Evolutionary conservation across 805 yeast genomes (phyloP), one percentile per base, ranked within the genome.

Genomic region (Vanderwaltozyma tropicalis): DNA sequence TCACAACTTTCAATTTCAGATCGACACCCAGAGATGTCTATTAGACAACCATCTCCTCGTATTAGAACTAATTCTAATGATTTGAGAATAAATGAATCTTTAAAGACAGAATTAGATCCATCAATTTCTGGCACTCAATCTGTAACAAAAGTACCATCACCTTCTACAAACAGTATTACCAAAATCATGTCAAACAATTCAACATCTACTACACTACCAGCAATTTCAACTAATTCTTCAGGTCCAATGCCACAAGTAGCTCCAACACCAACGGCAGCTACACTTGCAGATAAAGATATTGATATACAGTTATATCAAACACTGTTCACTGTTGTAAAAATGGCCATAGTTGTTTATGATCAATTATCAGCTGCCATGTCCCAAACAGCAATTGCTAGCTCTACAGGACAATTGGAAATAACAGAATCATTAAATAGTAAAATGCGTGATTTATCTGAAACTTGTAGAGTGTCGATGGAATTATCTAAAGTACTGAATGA

Each of bases 381-480:
- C 13, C 74, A 74, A 46, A 74, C 77, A 47, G 85, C 87, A 0
- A 61, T 74, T 16, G 76, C 68, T 2, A 63, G 69, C 38, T 71
- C 79, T 4, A 56, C 50, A 40, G 55, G 55, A 20, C 64, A 62
- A 18, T 59, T 55, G 35, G 58, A 68, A 7, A 51, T 71, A 25
- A 45, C 53, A 4, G 56, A 48, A 31, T 44, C 47, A 21, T 39
- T 50, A 18, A 78, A 83, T 1, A 52, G 69, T 5, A 80, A 79
- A 47, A 80, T 86, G 24, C 78, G 78, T 47, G 95, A 86, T 34
- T 65, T 88, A 34, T 80, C 94, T 0, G 69, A 67, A 32, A 80
- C 84, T 11, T 86, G 95, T 54, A 74, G 82, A 39, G 66, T 76
- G 15, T 83, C 95, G 1, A 78, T 82, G 72, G 95, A 85, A n/a